These are phyloP conservation scores for Lojkania enalia DNA, from an alignment of 2,329 filamentous ascomycete genomes.

Conservation along the genomic window DNA sequence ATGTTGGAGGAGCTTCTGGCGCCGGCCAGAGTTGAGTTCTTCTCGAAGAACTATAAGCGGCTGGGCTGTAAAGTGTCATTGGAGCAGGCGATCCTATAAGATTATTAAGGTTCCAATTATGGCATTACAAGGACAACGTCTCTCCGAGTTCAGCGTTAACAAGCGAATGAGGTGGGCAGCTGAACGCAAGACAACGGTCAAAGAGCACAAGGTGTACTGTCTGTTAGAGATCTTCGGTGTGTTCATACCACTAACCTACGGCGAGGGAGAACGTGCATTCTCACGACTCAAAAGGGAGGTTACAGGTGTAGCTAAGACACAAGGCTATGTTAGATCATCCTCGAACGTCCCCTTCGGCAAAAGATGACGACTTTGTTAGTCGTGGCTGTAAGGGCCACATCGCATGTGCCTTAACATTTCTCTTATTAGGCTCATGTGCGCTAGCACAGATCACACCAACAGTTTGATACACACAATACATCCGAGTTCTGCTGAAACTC, in stretches of 20 bases:
- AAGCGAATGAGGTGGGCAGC: slow-evolving; percentile 4
- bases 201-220: slow-evolving; percentile 8
- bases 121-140: slow-evolving; percentile 2
- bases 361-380: no score
- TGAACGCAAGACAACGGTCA: slow-evolving; percentile 3
- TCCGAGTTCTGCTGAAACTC: no score
- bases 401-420: no score
- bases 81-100: slow-evolving; percentile 1
- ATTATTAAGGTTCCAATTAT: slow-evolving; percentile 1
- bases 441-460: no score
- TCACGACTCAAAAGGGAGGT: no score
- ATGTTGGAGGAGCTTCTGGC: slow-evolving; percentile 1
- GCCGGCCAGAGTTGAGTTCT: background rate
- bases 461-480: no score
- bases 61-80: slow-evolving; percentile 3
- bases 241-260: slow-evolving; percentile 4
- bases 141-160: slow-evolving; percentile 2
- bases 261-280: slow-evolving; percentile 8
- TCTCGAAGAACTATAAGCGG: background rate
- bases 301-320: no score
- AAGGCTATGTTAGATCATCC: no score
- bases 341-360: no score
- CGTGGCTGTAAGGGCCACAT: no score
- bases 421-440: no score
- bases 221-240: slow-evolving; percentile 9